phyloP scores from a whole-genome alignment of 2,329 filamentous ascomycete genomes.

The Fusarium sarcochroum region DNA sequence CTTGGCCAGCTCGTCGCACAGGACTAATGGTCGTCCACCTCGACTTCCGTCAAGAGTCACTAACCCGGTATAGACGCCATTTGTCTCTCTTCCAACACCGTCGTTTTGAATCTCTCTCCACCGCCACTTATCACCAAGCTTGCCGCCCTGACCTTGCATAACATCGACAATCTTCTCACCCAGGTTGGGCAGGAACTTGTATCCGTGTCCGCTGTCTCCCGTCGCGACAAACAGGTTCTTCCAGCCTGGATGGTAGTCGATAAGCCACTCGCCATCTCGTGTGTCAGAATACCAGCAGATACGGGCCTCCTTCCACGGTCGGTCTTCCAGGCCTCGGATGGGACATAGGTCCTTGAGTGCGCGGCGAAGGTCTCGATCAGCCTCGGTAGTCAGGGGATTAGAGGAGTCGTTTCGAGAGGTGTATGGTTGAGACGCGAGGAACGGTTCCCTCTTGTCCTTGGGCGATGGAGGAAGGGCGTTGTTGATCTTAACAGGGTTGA shows the following conservation, averaged over 20 bases:
- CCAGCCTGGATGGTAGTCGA: conserved; percentile 76
- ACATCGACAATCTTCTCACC: conserved; percentile 73
- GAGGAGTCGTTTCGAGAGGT: conserved; percentile 57
- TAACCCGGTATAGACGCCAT: conserved; percentile 57
- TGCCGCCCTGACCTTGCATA: conserved; percentile 61
- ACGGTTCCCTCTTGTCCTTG: conserved; percentile 45
- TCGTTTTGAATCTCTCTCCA: conserved; percentile 71
- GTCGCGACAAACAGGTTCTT: conserved; percentile 72
- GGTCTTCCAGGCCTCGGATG: conserved; percentile 64
- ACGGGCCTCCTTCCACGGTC: conserved; percentile 73
- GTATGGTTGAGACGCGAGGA: conserved; percentile 55
- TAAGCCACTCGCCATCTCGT: conserved; percentile 77
- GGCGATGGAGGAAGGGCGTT: conserved; percentile 53
- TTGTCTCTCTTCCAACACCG: conserved; percentile 51
- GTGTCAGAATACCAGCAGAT: conserved; percentile 86
- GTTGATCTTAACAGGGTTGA: conserved; percentile 62
- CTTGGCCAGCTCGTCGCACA: conserved; percentile 61
- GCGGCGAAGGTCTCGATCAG: conserved; percentile 70
- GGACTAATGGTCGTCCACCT: conserved; percentile 61
- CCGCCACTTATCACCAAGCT: conserved; percentile 71
- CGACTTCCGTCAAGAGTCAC: conserved; percentile 68
- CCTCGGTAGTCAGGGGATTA: conserved; percentile 70
- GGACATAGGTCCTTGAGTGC: conserved; percentile 75
- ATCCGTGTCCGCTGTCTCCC: conserved; percentile 75
- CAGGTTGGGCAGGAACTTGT: conserved; percentile 78